Conservation (phyloP, 352 stramenopile species). For the Phytopythium kandeliae region DNA sequence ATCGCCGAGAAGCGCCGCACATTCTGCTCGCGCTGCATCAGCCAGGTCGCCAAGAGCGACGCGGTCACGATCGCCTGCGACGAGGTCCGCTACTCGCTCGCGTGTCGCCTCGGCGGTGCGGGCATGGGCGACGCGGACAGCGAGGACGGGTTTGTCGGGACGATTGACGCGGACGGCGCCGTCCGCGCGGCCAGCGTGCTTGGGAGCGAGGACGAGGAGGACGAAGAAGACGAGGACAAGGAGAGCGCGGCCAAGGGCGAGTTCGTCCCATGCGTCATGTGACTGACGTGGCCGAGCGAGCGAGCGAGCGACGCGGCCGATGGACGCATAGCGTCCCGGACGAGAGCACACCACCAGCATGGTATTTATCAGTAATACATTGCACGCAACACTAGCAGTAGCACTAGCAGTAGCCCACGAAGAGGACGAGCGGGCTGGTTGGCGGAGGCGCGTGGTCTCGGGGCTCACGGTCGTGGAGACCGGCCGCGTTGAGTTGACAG, state of each 20-base stretch:
- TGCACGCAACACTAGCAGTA: too few species aligned
- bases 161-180: not conserved
- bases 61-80: slow-evolving; percentile 21
- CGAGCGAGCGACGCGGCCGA: not conserved
- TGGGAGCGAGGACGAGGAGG: slow-evolving; percentile 2
- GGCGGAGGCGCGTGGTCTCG: too few species aligned
- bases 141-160: slow-evolving; percentile 1
- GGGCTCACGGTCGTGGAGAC: too few species aligned
- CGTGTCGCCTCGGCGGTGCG: too few species aligned
- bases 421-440: too few species aligned
- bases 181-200: not conserved
- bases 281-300: not conserved
- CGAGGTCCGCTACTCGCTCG: slow-evolving; percentile 11
- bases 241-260: not conserved
- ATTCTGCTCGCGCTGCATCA: slow-evolving; percentile 29
- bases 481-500: too few species aligned
- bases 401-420: too few species aligned
- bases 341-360: too few species aligned
- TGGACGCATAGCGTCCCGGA: too few species aligned
- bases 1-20: slow-evolving; percentile 29
- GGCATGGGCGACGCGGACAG: not conserved
- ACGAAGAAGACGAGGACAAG: slow-evolving; percentile 1
- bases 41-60: slow-evolving; percentile 20
- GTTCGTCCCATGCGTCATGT: not conserved
- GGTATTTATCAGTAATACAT: too few species aligned